Evolutionary conservation across 257 asterid genomes (phyloP).

Genomic region (Avicennia marina): DNA sequence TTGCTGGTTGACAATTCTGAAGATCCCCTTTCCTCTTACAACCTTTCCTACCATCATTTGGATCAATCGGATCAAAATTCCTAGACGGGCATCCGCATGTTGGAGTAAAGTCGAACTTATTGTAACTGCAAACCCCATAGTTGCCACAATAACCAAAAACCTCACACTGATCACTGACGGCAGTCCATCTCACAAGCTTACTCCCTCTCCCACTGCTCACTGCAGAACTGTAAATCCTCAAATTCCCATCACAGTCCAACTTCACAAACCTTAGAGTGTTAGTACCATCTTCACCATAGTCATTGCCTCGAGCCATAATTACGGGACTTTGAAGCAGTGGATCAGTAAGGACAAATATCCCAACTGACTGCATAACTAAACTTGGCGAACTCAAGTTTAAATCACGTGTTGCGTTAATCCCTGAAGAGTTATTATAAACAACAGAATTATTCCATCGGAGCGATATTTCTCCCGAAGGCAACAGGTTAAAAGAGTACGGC

Average conservation of each 20-base stretch:
- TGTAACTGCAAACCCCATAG: conserved; percentile 61
- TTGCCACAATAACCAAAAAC: conserved; percentile 79
- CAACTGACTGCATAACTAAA: conserved; percentile 39
- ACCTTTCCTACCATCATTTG: conserved; percentile 44
- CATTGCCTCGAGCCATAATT: conserved; percentile 45
- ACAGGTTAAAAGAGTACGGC: conserved; percentile 41
- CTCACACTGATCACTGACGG: conserved; percentile 63
- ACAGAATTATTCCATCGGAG: conserved; percentile 53
- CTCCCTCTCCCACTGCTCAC: conserved; percentile 39
- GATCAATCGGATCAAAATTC: conserved; percentile 54
- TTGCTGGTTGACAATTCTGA: conserved; percentile 35
- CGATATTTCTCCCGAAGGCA: conserved; percentile 32
- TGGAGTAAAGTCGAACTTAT: conserved; percentile 29
- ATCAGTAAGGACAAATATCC: conserved; percentile 43
- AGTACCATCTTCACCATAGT: conserved; percentile 43
- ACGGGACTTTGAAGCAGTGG: conserved; percentile 32
- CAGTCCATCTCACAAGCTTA: conserved; percentile 52
- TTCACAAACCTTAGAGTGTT: conserved; percentile 47
- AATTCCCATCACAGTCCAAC: conserved; percentile 72
- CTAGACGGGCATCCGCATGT: conserved; percentile 57
- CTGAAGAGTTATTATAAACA: conserved; percentile 36
- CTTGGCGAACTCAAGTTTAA: conserved; percentile 51
- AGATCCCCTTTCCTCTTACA: conserved; percentile 48
- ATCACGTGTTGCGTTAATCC: conserved; percentile 29
- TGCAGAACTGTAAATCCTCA: conserved; percentile 66